These are phyloP conservation scores for Trichopus zeylanicus DNA, from an alignment of 116 monocot species.

Conservation along the genomic window DNA sequence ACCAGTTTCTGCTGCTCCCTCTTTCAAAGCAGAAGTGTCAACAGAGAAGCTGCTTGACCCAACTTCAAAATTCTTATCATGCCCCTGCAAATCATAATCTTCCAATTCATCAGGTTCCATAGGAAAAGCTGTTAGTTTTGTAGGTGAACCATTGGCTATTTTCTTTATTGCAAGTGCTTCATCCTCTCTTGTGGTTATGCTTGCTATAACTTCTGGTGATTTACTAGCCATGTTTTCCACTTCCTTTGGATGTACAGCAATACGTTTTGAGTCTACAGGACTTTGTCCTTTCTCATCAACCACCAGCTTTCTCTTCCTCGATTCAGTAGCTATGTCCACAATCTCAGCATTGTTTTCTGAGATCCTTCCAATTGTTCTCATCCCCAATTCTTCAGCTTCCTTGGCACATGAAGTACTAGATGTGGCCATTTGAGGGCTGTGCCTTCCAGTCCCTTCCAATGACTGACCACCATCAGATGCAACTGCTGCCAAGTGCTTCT, in stretches of 20 bases:
- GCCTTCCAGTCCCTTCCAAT: constrained; percentile 8
- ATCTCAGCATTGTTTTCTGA: constrained; percentile 3
- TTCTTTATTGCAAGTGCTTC: constrained; percentile 53
- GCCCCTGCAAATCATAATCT: constrained; percentile 21
- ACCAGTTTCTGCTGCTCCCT: constrained; percentile 4
- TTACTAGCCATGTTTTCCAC: neutral
- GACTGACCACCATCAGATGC: constrained; percentile 11
- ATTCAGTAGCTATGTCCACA: constrained; percentile 13
- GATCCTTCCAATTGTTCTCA: neutral
- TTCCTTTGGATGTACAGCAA: neutral
- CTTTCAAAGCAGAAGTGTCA: neutral
- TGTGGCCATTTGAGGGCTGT: neutral
- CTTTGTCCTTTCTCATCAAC: constrained; percentile 10
- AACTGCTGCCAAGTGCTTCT: constrained; percentile 5
- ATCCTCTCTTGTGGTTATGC: constrained; percentile 24
- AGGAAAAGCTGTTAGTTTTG: constrained; percentile 7
- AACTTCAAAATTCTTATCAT: constrained; percentile 13
- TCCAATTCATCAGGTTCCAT: constrained; percentile 48
- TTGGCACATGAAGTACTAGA: neutral
- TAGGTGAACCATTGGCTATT: constrained; percentile 17
- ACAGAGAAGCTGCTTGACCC: constrained; percentile 5
- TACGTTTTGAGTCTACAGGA: constrained; percentile 10
- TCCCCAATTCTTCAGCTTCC: constrained; percentile 11
- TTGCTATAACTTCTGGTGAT: constrained; percentile 8
- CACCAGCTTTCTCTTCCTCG: constrained; percentile 31